Base-by-base conservation (phyloP, 2,329 filamentous ascomycete genomes). In the Trichoderma sp. region DNA sequence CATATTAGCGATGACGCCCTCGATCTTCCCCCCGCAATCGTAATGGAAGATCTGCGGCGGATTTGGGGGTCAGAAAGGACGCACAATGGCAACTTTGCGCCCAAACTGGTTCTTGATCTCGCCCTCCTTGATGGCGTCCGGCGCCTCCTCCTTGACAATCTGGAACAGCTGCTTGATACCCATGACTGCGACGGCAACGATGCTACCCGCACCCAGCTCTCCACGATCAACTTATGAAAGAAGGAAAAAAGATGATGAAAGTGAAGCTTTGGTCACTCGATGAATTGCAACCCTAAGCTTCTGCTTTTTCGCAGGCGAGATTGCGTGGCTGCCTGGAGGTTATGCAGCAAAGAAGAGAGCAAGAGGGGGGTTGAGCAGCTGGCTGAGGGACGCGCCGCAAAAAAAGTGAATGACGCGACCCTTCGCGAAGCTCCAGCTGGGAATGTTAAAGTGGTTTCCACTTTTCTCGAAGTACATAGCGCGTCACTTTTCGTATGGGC, bases 51-150 rank as follows among this genome's bases (percentile, higher is more conserved):
- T 14, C 34, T 47, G 6, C n/a, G 9, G 15, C n/a, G 14, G 15
- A 17, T 54, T 12, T 55, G 30, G 30, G 7, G 28, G 28, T 28
- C 7, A 15, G 41, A 5, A 39, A 39, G 34, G 34, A 83, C 91
- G 75, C 82, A 96, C 93, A 79, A 97, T 97, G 60, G 94, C 94
- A 67, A 99, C 94, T 80, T 99, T 99, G 77, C 95, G 91, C 69
- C 95, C 95, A 76, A 99, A 99, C 70, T 99, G 95, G 72, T 94
- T 94, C 81, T 99, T 99, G 83, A 99, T 99, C 75, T 99, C 95
- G 67, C 95, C 92, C 74, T 93, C 90, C 79, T 97, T 98, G 83
- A 97, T 87, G 41, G 95, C 90, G 79, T 93, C 91, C n/a, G 95
- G 95, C 70, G 93, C 91, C 81, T 98, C 90, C 75, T 97, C 93